A percentile compares a stretch with the other conserved stretches of the same genome.
phyloP scores from a whole-genome alignment of 306 rosid genomes.

The Cicer arietinum region DNA sequence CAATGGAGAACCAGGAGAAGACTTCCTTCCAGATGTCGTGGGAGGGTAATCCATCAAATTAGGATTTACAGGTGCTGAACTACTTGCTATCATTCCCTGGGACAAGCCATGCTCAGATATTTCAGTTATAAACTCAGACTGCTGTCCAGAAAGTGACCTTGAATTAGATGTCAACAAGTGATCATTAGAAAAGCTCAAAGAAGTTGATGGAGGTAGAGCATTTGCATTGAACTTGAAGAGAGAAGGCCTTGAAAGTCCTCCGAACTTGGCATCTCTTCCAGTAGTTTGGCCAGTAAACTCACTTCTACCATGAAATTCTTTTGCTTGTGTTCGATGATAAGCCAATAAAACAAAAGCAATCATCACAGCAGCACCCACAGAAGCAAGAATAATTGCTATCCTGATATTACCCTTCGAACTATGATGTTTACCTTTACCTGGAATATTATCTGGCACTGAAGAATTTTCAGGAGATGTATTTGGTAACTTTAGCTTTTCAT shows the following conservation, averaged over 20 bases:
- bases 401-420: conserved; percentile 72
- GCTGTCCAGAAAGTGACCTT: conserved; percentile 75
- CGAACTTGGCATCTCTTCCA: conserved; percentile 73
- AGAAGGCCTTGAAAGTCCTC: conserved; percentile 69
- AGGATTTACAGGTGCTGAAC: conserved; percentile 67
- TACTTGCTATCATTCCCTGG: conserved; percentile 61
- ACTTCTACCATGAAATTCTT: conserved; percentile 81
- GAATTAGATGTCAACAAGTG: conserved; percentile 83
- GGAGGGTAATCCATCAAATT: conserved; percentile 72
- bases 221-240: conserved; percentile 76
- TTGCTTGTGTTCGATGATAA: conserved; percentile 78
- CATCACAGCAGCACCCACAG: conserved; percentile 90
- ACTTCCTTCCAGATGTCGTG: conserved; percentile 76
- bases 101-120: conserved; percentile 63
- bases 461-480: conserved; percentile 31
- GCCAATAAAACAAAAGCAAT: conserved; percentile 85
- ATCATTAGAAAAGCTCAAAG: conserved; percentile 86
- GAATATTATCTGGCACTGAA: conserved; percentile 58
- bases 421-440: conserved; percentile 46
- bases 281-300: conserved; percentile 64
- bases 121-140: conserved; percentile 68
- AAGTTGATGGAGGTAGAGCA: conserved; percentile 69
- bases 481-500: conserved; percentile 57
- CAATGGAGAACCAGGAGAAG: conserved; percentile 81
- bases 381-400: conserved; percentile 91